Evolutionary conservation across 345 rosid genomes (phyloP).

Genomic region (Corchorus olitorius): DNA sequence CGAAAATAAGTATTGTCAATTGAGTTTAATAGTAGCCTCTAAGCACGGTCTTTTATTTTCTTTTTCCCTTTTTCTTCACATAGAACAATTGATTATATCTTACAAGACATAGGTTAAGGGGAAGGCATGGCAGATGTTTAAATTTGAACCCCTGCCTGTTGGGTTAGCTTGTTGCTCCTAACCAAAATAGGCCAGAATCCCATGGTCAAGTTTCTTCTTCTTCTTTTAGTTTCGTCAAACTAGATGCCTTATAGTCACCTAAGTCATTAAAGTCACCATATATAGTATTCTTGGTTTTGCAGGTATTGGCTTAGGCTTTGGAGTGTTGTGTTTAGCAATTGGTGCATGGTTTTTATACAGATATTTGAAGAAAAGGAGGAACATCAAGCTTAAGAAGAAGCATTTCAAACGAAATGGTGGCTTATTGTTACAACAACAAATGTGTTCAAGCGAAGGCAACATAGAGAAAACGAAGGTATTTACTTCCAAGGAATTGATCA

Average conservation of each 20-base stretch:
- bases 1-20: no score
- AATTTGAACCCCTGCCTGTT: no score
- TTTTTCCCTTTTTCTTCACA: background rate
- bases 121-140: no score
- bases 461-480: slow-evolving; percentile 2
- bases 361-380: background rate
- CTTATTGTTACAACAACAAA: slow-evolving; percentile 1
- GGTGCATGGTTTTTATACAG: slow-evolving; percentile 12
- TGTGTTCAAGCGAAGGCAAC: background rate
- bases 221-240: background rate
- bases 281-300: background rate
- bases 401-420: background rate
- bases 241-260: no score
- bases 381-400: background rate
- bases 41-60: background rate
- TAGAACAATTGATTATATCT: background rate
- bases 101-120: no score
- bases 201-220: background rate
- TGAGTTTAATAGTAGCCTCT: no score
- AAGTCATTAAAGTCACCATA: no score
- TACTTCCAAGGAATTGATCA: slow-evolving; percentile 15
- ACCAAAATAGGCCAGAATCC: no score
- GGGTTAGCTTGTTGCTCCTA: no score
- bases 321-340: background rate
- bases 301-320: background rate